phyloP scores from a whole-genome alignment of 805 yeast genomes.

The Wickerhamiella australiensis region DNA sequence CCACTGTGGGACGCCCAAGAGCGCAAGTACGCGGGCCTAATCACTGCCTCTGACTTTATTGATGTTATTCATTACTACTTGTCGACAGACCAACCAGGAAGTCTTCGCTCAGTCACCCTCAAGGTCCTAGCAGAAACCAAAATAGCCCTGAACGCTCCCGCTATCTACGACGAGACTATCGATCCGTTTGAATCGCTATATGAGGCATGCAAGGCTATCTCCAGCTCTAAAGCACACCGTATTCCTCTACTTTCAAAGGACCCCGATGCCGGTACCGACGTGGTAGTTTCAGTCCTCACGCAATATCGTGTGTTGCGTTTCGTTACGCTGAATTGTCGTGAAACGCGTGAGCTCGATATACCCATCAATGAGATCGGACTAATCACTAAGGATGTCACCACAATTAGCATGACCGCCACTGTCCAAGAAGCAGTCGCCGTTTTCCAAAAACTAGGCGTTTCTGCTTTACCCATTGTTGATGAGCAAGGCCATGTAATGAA shows the following conservation, averaged over 20 bases:
- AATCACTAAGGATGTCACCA: slow-evolving; percentile 44
- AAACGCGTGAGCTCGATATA: slow-evolving; percentile 67
- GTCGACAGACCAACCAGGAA: slow-evolving; percentile 54
- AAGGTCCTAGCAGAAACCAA: slow-evolving; percentile 82
- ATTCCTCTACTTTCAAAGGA: slow-evolving; percentile 91
- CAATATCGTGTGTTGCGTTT: slow-evolving; percentile 93
- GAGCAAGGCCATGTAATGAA: slow-evolving; percentile 57
- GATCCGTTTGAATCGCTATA: slow-evolving; percentile 83
- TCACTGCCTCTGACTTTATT: slow-evolving; percentile 85
- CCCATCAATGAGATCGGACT: slow-evolving; percentile 63
- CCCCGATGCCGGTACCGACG: slow-evolving; percentile 82
- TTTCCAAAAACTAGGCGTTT: slow-evolving; percentile 65
- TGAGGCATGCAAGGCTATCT: slow-evolving; percentile 89
- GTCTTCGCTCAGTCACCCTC: slow-evolving; percentile 72
- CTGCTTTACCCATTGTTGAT: slow-evolving; percentile 88
- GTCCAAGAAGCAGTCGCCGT: slow-evolving; percentile 85
- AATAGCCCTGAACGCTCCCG: slow-evolving; percentile 71
- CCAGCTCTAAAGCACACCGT: slow-evolving; percentile 77
- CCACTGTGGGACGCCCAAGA: slow-evolving; percentile 91
- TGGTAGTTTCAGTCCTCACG: slow-evolving; percentile 87
- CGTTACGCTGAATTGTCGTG: slow-evolving; percentile 91
- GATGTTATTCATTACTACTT: slow-evolving; percentile 94
- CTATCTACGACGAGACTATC: slow-evolving; percentile 72
- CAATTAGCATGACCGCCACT: slow-evolving; percentile 82
- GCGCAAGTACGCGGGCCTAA: slow-evolving; percentile 83